Conservation (phyloP, 768 basidiomycete species). For the Daedalea quercina region DNA sequence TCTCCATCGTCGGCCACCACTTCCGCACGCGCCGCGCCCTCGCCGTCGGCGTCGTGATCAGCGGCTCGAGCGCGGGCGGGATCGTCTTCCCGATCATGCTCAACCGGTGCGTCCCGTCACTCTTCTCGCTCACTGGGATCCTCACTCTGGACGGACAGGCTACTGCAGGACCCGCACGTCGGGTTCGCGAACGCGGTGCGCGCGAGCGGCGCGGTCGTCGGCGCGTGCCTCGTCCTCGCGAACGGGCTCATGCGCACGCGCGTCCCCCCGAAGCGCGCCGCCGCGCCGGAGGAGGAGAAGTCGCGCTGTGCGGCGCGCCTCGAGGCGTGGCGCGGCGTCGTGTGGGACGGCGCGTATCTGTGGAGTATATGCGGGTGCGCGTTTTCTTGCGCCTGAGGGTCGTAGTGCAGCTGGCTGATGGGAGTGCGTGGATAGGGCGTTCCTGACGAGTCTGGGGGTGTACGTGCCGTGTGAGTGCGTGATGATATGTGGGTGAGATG, state of each 20-base stretch:
- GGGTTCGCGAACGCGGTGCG: slow-evolving; percentile 38
- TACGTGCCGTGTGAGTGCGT: slow-evolving; percentile 18
- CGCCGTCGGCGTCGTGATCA: slow-evolving; percentile 49
- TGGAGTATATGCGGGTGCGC: slow-evolving; percentile 12
- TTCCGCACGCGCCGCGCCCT: slow-evolving; percentile 42
- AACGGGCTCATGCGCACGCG: slow-evolving; percentile 18
- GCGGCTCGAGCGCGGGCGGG: slow-evolving; percentile 27
- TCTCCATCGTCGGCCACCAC: slow-evolving; percentile 43
- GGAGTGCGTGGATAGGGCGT: slow-evolving; percentile 2
- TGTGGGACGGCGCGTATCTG: slow-evolving; percentile 16
- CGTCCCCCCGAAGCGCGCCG: slow-evolving; percentile 1
- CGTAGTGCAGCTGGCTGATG: background rate
- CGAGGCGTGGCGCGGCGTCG: slow-evolving; percentile 1
- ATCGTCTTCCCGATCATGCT: slow-evolving; percentile 30
- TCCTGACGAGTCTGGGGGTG: slow-evolving; percentile 15
- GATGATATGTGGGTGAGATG: background rate
- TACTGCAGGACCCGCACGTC: slow-evolving; percentile 24
- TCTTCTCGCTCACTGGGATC: background rate
- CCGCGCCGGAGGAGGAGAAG: too few species aligned
- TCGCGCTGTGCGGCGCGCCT: background rate
- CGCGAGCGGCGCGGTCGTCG: slow-evolving; percentile 33
- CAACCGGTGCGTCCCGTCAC: slow-evolving; percentile 12
- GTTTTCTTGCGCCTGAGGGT: background rate
- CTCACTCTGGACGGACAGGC: too few species aligned
- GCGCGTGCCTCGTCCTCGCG: slow-evolving; percentile 19